Percentiles rank a stretch among this genome's conserved stretches.
Evolutionary conservation across 768 basidiomycete species (phyloP).

Genomic region (Tulasnella sp.): DNA sequence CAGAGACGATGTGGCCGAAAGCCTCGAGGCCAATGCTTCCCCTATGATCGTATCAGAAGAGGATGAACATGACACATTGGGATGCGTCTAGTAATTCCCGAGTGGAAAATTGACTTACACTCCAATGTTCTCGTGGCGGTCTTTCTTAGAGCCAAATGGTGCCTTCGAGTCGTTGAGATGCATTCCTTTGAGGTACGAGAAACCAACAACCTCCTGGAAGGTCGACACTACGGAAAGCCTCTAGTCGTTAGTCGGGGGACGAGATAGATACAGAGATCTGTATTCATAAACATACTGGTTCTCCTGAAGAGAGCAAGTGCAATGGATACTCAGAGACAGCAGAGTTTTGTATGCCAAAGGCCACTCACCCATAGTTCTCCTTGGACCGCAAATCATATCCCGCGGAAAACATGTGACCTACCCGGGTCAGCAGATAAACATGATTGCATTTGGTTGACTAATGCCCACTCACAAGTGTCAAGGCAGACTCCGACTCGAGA

Average conservation of each 20-base stretch:
- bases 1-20: constrained; percentile 58
- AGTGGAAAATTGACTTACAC: constrained; percentile 40
- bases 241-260: neutral
- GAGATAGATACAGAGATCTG: too few species aligned
- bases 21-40: constrained; percentile 54
- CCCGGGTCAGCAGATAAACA: neutral
- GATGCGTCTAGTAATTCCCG: neutral
- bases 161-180: constrained; percentile 80
- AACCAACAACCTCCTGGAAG: constrained; percentile 60
- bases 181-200: constrained; percentile 67
- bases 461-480: constrained; percentile 55
- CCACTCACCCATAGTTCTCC: constrained; percentile 59
- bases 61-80: neutral
- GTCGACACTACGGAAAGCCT: constrained; percentile 37
- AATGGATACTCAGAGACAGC: neutral
- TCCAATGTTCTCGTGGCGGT: constrained; percentile 79
- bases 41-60: constrained; percentile 30
- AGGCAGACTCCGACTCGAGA: constrained; percentile 69
- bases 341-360: constrained; percentile 18
- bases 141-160: constrained; percentile 50
- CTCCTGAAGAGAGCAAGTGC: neutral
- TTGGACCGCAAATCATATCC: constrained; percentile 73
- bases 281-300: neutral
- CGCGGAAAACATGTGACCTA: constrained; percentile 71
- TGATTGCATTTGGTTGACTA: neutral